Percentiles rank a stretch among this genome's conserved stretches.
These are phyloP conservation scores for Pestalotiopsis sp. DNA, from an alignment of 2,329 filamentous ascomycete species.

Conservation along the genomic window DNA sequence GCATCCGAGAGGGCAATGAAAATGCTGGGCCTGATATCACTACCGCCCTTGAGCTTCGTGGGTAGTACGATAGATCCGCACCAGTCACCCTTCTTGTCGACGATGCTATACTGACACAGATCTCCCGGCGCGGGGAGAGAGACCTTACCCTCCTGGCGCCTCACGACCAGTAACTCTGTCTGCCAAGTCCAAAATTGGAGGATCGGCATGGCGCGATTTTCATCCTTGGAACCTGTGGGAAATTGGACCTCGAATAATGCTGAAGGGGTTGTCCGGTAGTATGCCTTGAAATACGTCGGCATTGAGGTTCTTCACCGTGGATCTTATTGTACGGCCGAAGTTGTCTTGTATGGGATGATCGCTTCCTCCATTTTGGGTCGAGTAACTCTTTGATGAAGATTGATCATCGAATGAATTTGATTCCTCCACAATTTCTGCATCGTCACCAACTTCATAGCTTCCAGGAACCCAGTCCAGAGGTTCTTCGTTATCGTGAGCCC, in stretches of 20 bases:
- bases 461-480: too few species aligned
- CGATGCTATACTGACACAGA: background rate
- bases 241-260: background rate
- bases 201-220: background rate
- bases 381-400: background rate
- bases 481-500: too few species aligned
- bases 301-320: background rate
- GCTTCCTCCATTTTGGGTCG: background rate
- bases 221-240: background rate
- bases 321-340: background rate
- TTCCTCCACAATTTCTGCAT: background rate
- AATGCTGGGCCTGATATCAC: too few species aligned
- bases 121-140: background rate
- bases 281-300: background rate
- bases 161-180: background rate
- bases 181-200: background rate
- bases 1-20: background rate
- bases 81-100: too few species aligned
- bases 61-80: too few species aligned
- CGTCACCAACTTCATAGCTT: background rate
- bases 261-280: background rate
- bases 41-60: too few species aligned
- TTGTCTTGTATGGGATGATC: background rate
- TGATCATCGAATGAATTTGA: background rate
- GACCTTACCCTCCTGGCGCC: background rate